Base-by-base conservation (phyloP, 2,329 filamentous ascomycete species). In the Blastomyces gilchristii region DNA sequence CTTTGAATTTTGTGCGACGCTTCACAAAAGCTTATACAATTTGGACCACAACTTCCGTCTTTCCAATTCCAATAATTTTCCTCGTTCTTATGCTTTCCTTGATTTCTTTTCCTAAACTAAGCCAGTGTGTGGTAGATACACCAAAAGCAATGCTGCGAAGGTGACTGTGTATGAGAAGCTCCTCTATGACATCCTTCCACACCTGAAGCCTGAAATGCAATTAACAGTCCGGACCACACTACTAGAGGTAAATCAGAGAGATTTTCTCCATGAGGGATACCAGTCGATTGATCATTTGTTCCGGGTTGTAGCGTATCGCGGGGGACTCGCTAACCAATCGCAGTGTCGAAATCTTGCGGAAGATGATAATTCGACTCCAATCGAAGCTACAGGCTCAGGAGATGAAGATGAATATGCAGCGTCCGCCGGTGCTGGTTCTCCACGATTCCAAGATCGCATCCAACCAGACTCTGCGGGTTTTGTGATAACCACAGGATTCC, bases 331-430 rank as follows among this genome's bases (percentile, higher is more conserved):
- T 60, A 31, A 25, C 50, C 25, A 9, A 18, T 16, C n/a, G 5
- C 43, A 58, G 56, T 61, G 67, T 61, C 60, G 62, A 50, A 59
- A 45, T 49, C 37, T 52, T 14, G 60, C 47, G 18, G 66, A 67
- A 28, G 63, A 66, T 28, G 67, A 68, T 25, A 63, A 39, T 53
- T 47, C 45, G 8, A 47, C 52, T 37, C 60, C 61, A 16, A 60
- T 61, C 4, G 64, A 63, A 49, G 52, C 25, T 45, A 43, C 63
- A 11, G 54, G 41, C 18, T 65, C 63, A 5, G 64, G 61, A 12
- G 64, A 67, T 50, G 64, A 66, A 50, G 66, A 67, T 45, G 67
- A 67, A 60, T 61, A 63, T 50, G 63, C 66, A 1, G 57, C 64
- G 39, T 57, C 61, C 39, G 63, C 52, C 18, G 47, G 52, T 41